phyloP scores from a whole-genome alignment of 169 alveolate species.

The Plasmodium inui region DNA sequence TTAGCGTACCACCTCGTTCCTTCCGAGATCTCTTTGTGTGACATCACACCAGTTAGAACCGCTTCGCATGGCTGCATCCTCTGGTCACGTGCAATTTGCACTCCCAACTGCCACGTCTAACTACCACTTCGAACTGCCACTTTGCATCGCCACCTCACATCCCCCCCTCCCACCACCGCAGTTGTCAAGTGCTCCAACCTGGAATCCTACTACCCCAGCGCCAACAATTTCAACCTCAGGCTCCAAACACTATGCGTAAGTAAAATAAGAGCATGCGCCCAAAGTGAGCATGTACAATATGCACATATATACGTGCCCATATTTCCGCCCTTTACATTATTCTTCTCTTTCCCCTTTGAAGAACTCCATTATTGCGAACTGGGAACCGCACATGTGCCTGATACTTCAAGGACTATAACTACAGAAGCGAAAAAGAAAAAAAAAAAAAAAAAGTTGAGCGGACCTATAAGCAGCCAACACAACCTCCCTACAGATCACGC shows the following conservation, averaged over 20 bases:
- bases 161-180: neutral
- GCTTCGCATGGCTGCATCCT: neutral
- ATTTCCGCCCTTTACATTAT: neutral
- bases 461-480: neutral
- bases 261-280: neutral
- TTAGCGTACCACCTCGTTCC: neutral
- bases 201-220: conserved; percentile 43
- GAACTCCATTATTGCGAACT: conserved; percentile 67
- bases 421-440: neutral
- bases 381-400: conserved; percentile 52
- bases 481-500: neutral
- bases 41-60: neutral
- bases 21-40: neutral
- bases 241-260: conserved; percentile 31
- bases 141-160: neutral
- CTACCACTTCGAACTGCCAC: no score
- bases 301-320: neutral
- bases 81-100: neutral
- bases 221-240: conserved; percentile 25
- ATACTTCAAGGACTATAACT: conserved; percentile 4
- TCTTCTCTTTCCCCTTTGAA: conserved; percentile 13
- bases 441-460: neutral
- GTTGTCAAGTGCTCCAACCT: conserved; percentile 55
- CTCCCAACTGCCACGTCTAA: neutral
- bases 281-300: neutral